These are phyloP conservation scores for Knoxdaviesia proteae DNA, from an alignment of 2,329 filamentous ascomycete species.

Conservation along the genomic window DNA sequence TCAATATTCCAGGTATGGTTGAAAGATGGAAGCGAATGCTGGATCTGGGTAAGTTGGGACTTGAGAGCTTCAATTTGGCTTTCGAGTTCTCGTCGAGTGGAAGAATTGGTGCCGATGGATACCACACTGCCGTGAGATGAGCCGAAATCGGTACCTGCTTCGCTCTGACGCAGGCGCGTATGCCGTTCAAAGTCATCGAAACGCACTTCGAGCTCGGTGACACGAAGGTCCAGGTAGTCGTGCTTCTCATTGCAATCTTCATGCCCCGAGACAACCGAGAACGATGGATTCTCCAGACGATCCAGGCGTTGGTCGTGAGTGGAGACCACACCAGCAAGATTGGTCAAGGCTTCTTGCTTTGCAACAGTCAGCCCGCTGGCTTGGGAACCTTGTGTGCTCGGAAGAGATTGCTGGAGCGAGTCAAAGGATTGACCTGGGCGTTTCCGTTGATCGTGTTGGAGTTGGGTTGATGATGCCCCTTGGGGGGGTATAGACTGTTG, in stretches of 20 bases:
- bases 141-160: slow-evolving; percentile 17
- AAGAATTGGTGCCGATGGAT: slow-evolving; percentile 23
- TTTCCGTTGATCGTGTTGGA: neutral
- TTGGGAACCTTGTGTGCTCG: slow-evolving; percentile 1
- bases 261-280: slow-evolving; percentile 36
- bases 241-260: slow-evolving; percentile 50
- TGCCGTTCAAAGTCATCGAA: slow-evolving; percentile 38
- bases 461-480: neutral
- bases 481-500: neutral
- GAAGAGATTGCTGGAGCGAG: neutral
- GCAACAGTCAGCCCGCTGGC: slow-evolving; percentile 6
- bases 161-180: slow-evolving; percentile 15
- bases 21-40: slow-evolving; percentile 30
- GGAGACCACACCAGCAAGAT: slow-evolving; percentile 30
- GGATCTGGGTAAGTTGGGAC: slow-evolving; percentile 31
- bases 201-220: slow-evolving; percentile 47
- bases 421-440: neutral
- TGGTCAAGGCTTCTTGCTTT: slow-evolving; percentile 17
- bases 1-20: slow-evolving; percentile 52
- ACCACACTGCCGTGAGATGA: slow-evolving; percentile 23
- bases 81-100: slow-evolving; percentile 23
- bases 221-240: slow-evolving; percentile 43
- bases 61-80: slow-evolving; percentile 28
- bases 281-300: slow-evolving; percentile 47
- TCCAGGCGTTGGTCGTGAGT: slow-evolving; percentile 46